Conservation (phyloP, 148 eudicot species). For the Persicaria tinctoria region DNA sequence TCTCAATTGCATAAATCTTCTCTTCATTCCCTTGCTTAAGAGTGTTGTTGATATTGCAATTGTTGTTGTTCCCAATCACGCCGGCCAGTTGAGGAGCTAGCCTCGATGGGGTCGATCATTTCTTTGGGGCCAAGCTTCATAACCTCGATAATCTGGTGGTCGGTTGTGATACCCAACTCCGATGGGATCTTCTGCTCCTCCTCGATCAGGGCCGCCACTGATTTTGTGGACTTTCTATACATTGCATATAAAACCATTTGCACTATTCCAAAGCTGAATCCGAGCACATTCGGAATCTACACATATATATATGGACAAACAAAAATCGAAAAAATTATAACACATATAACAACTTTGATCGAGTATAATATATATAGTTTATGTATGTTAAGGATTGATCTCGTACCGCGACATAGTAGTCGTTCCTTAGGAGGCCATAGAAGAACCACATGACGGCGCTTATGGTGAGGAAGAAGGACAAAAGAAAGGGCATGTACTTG, state of each 20-base stretch:
- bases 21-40: neutral
- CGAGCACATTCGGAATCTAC: conserved; percentile 23
- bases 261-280: conserved; percentile 22
- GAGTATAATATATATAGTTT: no score
- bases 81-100: neutral
- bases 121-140: neutral
- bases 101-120: neutral
- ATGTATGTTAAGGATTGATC: no score
- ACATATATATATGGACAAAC: neutral
- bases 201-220: neutral
- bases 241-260: conserved; percentile 20
- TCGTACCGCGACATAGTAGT: conserved; percentile 25
- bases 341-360: no score
- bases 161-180: neutral
- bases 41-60: neutral
- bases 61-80: neutral
- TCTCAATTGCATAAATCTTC: neutral
- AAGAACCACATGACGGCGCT: conserved; percentile 35
- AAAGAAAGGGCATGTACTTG: conserved; percentile 39
- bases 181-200: neutral
- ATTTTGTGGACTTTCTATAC: conserved; percentile 13
- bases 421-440: conserved; percentile 28
- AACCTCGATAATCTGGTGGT: conserved; percentile 3
- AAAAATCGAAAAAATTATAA: neutral
- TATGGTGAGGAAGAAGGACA: conserved; percentile 33